Conservation (phyloP, 2,329 filamentous ascomycete species). For the Botrytis fabae region DNA sequence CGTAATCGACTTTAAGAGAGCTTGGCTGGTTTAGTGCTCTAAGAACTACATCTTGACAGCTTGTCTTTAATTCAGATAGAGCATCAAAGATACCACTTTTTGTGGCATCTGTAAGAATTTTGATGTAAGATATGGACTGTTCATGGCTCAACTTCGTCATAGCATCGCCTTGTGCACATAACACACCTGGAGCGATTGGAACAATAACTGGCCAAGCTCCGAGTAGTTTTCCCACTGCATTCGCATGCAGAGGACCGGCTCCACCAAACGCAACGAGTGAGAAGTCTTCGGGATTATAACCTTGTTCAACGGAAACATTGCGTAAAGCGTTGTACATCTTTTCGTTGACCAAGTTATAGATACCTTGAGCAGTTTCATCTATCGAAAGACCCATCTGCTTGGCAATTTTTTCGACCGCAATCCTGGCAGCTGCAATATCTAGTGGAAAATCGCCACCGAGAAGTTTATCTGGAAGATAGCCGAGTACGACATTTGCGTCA, state of each 20-base stretch:
- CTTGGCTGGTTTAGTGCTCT: background rate
- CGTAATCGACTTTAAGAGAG: background rate
- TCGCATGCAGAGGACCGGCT: conserved; percentile 15
- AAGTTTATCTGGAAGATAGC: conserved; percentile 18
- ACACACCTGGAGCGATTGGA: conserved; percentile 13
- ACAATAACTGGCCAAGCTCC: conserved; percentile 19
- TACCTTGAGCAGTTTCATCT: conserved; percentile 17
- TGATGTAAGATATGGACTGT: conserved; percentile 10
- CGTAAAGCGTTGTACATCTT: conserved; percentile 15
- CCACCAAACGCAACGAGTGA: conserved; percentile 13
- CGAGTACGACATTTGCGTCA: conserved; percentile 11
- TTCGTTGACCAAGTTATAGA: conserved; percentile 16
- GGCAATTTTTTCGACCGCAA: conserved; percentile 4
- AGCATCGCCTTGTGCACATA: conserved; percentile 15
- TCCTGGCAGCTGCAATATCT: conserved; percentile 5
- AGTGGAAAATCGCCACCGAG: conserved; percentile 14
- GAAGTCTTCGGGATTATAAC: conserved; percentile 18
- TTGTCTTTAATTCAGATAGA: background rate
- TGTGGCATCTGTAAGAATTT: background rate
- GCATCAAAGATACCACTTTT: background rate
- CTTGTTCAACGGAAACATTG: conserved; percentile 17
- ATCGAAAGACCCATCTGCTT: conserved; percentile 15
- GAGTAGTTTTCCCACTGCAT: conserved; percentile 17
- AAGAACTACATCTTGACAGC: conserved; percentile 10
- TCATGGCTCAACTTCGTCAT: conserved; percentile 20